Evolutionary conservation across 352 stramenopile species (phyloP).

Genomic region (Globisporangium polare): DNA sequence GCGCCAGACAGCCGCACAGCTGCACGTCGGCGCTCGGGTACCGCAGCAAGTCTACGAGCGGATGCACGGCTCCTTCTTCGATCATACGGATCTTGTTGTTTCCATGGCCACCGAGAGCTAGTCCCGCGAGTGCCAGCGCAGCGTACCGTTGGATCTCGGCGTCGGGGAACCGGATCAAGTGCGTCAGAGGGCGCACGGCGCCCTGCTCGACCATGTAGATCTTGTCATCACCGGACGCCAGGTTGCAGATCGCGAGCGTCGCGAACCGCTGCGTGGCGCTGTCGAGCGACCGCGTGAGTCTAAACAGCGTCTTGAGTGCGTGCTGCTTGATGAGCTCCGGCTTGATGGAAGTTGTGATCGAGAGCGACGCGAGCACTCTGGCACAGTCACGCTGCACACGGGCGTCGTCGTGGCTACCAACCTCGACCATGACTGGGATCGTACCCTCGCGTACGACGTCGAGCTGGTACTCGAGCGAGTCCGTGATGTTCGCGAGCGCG

Average conservation of each 20-base stretch:
- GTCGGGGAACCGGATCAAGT: constrained; percentile 94
- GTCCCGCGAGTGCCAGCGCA: constrained; percentile 87
- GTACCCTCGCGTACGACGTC: constrained; percentile 88
- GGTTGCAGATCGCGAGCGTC: constrained; percentile 94
- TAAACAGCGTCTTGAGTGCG: constrained; percentile 88
- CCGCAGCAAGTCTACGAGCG: constrained; percentile 90
- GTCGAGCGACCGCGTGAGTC: constrained; percentile 92
- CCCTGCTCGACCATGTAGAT: constrained; percentile 89
- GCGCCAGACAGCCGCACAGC: constrained; percentile 87
- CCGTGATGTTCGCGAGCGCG: constrained; percentile 92
- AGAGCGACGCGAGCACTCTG: constrained; percentile 89
- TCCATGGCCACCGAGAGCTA: constrained; percentile 91
- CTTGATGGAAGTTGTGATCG: constrained; percentile 81
- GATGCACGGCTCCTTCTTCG: constrained; percentile 89
- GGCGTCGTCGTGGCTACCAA: constrained; percentile 79
- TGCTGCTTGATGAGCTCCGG: constrained; percentile 81
- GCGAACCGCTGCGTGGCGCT: constrained; percentile 92
- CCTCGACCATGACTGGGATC: constrained; percentile 73
- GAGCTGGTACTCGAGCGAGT: constrained; percentile 86
- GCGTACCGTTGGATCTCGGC: constrained; percentile 95
- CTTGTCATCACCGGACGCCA: constrained; percentile 83
- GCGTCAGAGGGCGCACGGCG: constrained; percentile 90
- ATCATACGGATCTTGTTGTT: constrained; percentile 92
- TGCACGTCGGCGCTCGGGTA: constrained; percentile 94
- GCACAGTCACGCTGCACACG: constrained; percentile 93